phyloP scores from a whole-genome alignment of 345 rosid genomes.

The Brassica napus region Da-Ae NC_063452.1:9933501-9934000 shows the following conservation, averaged over 20 bases:
- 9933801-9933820: not conserved
- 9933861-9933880: not conserved
- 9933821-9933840: not conserved
- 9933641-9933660: not conserved
- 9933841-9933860: slow-evolving; percentile 2
- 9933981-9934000: not conserved
- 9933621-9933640: not conserved
- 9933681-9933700: not conserved
- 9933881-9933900: not conserved
- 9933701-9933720: not conserved
- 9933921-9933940: not conserved
- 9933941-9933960: not conserved
- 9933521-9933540: not conserved
- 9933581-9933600: not conserved
- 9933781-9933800: not conserved
- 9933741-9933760: not conserved
- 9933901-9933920: not conserved
- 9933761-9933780: not conserved
- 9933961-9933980: not conserved
- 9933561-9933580: not conserved
- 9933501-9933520: not conserved
- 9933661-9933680: not conserved
- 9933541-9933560: not conserved
- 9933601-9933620: not conserved
- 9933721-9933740: slow-evolving; percentile 7